phyloP scores from a whole-genome alignment of 1,284 basidiomycete genomes.

The Puccinia triticina region DNA sequence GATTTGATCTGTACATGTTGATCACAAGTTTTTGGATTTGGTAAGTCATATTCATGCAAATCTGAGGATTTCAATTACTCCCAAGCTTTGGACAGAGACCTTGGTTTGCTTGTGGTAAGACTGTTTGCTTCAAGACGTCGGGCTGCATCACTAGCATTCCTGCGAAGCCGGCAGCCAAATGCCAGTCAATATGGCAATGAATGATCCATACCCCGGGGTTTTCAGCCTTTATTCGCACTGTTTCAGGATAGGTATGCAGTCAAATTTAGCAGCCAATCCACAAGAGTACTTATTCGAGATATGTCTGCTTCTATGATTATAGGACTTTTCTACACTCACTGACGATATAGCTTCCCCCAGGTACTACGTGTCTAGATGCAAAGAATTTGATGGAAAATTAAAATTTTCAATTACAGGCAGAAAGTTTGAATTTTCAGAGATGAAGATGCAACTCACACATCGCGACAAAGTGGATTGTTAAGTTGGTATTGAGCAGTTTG shows the following conservation, averaged over 20 bases:
- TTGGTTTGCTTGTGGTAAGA: constrained; percentile 35
- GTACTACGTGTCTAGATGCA: constrained; percentile 5
- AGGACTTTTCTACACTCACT: not conserved
- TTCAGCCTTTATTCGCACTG: constrained; percentile 22
- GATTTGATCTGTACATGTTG: too few species aligned
- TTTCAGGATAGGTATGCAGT: not conserved
- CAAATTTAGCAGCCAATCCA: not conserved
- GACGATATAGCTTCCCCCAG: constrained; percentile 13
- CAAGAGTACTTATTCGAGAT: not conserved
- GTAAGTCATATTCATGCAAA: too few species aligned
- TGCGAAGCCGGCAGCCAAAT: constrained; percentile 41
- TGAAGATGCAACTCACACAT: constrained; percentile 29
- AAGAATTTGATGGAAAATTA: not conserved
- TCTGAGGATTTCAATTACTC: not conserved
- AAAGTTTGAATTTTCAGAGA: not conserved
- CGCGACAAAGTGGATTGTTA: not conserved
- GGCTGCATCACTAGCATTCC: constrained; percentile 42
- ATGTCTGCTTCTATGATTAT: not conserved
- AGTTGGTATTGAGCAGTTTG: constrained; percentile 13
- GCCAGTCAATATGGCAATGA: constrained; percentile 43
- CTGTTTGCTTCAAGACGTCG: constrained; percentile 19
- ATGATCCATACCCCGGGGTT: constrained; percentile 39
- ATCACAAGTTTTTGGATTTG: too few species aligned
- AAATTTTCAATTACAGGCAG: too few species aligned
- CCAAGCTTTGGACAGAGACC: constrained; percentile 18